A percentile compares a stretch with the other conserved stretches of the same genome.
Conservation (phyloP, 1,139 yeast species). For the Yamadazyma buinensis region DNA sequence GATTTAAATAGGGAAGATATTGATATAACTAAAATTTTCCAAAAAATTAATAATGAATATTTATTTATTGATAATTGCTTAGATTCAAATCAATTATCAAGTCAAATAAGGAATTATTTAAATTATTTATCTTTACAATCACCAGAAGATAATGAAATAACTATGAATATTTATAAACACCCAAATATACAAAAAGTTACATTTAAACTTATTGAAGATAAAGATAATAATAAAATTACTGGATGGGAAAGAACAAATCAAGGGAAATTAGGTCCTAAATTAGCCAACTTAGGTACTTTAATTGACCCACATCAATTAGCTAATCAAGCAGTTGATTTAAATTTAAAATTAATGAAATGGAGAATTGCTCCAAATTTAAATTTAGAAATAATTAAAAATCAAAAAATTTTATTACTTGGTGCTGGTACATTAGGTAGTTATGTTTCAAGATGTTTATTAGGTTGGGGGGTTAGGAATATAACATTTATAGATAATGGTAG, state of each 20-base stretch:
- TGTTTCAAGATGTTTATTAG: constrained; percentile 78
- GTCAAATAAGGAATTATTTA: constrained; percentile 53
- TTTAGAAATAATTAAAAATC: constrained; percentile 55
- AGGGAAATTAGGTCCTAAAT: constrained; percentile 74
- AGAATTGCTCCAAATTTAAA: constrained; percentile 81
- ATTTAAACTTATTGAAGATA: constrained; percentile 2
- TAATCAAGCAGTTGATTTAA: constrained; percentile 87
- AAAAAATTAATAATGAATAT: constrained; percentile 19
- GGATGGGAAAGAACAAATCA: constrained; percentile 90
- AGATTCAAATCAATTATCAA: constrained; percentile 47
- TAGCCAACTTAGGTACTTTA: constrained; percentile 76
- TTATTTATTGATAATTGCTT: constrained; percentile 64
- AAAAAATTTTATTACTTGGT: constrained; percentile 77
- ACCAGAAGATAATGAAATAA: constrained; percentile 32
- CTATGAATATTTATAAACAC: constrained; percentile 32
- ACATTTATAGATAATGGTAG: constrained; percentile 88
- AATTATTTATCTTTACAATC: constrained; percentile 38
- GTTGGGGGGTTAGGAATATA: constrained; percentile 88
- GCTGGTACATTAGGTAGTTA: constrained; percentile 96
- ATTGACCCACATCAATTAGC: constrained; percentile 80
- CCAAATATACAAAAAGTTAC: constrained; percentile 5
- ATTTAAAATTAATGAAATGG: constrained; percentile 94
- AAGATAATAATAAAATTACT: constrained; percentile 23
- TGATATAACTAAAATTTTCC: constrained; percentile 1
- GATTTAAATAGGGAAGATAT: constrained; percentile 4